These are phyloP conservation scores for Chaetomium olivaceum DNA, from an alignment of 2,329 filamentous ascomycete genomes.

Conservation along the genomic window DNA sequence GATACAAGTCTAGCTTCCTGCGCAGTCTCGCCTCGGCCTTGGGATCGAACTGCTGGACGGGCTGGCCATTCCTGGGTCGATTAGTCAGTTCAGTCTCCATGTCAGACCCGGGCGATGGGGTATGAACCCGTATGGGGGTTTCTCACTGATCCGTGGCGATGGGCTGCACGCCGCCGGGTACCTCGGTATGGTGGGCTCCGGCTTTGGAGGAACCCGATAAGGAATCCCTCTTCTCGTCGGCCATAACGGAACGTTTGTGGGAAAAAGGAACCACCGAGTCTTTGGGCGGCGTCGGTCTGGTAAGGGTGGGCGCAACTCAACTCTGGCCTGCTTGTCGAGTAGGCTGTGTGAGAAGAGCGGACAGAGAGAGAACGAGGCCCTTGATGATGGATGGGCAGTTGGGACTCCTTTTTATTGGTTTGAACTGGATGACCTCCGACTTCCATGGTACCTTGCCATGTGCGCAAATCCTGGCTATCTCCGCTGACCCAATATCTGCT, in stretches of 20 bases:
- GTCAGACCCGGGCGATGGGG: not conserved
- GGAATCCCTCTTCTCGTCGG: slow-evolving; percentile 24
- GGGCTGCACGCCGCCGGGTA: slow-evolving; percentile 12
- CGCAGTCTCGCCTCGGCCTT: slow-evolving; percentile 58
- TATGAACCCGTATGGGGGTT: not conserved
- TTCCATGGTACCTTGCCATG: slow-evolving; percentile 13
- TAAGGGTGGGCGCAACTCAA: not conserved
- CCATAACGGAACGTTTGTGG: slow-evolving; percentile 15
- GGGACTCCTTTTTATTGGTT: slow-evolving; percentile 3
- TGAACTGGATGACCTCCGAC: not conserved
- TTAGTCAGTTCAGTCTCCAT: slow-evolving; percentile 1
- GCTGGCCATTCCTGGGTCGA: slow-evolving; percentile 46
- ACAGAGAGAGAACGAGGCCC: not conserved
- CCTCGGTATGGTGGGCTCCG: slow-evolving; percentile 24
- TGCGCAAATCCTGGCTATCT: slow-evolving; percentile 14
- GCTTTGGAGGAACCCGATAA: slow-evolving; percentile 23
- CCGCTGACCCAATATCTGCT: not conserved
- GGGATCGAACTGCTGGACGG: slow-evolving; percentile 56
- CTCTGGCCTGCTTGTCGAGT: not conserved
- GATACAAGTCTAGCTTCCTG: slow-evolving; percentile 61
- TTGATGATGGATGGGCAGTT: not conserved
- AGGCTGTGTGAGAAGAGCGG: not conserved
- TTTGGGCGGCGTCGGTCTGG: slow-evolving; percentile 3
- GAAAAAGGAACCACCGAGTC: not conserved
- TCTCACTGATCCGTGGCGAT: slow-evolving; percentile 47